phyloP scores from a whole-genome alignment of 305 asterid genomes.

The Solanum hybrid region DNA sequence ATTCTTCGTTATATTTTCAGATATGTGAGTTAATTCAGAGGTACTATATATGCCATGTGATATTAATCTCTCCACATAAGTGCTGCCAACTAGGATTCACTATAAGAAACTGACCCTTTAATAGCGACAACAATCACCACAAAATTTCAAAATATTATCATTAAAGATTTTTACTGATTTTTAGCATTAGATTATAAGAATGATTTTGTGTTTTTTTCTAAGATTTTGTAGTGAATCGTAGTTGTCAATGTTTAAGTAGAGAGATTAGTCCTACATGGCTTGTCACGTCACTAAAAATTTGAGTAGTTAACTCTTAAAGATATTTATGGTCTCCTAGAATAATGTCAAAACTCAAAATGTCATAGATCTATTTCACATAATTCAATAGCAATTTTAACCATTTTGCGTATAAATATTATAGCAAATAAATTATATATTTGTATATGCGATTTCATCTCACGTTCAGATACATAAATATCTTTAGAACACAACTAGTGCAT shows the following conservation, averaged over 20 bases:
- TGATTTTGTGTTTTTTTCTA: too few relatives aligned
- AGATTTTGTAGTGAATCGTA: neutral
- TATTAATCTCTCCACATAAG: neutral
- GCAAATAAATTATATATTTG: too few relatives aligned
- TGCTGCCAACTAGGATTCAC: fast-evolving
- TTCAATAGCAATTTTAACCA: too few relatives aligned
- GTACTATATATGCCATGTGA: too few relatives aligned
- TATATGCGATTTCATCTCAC: neutral
- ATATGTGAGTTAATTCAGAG: too few relatives aligned
- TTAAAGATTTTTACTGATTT: neutral
- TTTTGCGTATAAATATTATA: too few relatives aligned
- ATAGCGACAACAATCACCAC: neutral
- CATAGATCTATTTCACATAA: neutral
- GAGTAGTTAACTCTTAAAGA: neutral
- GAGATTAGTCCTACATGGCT: neutral
- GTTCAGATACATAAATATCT: neutral
- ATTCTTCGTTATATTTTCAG: too few relatives aligned
- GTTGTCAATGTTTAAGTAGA: neutral
- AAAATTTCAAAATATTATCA: fast-evolving
- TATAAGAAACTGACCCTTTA: too few relatives aligned
- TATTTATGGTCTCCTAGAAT: neutral
- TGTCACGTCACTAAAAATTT: neutral
- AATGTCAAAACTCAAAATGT: too few relatives aligned
- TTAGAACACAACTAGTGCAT: neutral
- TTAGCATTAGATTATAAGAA: neutral